A percentile compares a stretch with the other conserved stretches of the same genome.
phyloP scores from a whole-genome alignment of 2,329 filamentous ascomycete species.

The Fusarium sp. region DNA sequence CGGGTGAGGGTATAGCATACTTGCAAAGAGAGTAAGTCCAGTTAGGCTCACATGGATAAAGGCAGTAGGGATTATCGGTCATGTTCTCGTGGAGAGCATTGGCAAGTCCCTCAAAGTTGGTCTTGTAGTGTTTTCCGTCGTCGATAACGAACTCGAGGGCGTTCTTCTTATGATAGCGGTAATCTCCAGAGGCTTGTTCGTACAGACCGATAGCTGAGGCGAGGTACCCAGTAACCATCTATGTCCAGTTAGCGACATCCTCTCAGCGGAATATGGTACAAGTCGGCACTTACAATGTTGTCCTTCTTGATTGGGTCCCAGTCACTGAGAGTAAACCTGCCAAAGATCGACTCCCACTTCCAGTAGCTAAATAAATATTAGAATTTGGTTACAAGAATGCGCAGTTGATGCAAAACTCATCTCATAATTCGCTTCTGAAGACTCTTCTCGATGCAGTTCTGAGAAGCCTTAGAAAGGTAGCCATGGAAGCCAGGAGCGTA shows the following conservation, averaged over 20 bases:
- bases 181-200: neutral
- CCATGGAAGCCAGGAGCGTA: neutral
- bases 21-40: neutral
- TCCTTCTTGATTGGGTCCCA: neutral
- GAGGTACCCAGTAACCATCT: neutral
- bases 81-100: neutral
- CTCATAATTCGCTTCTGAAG: neutral
- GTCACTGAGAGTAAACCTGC: neutral
- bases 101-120: neutral
- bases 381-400: accelerated
- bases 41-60: neutral
- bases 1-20: neutral
- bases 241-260: accelerated
- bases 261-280: accelerated
- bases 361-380: neutral
- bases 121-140: neutral
- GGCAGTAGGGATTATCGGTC: neutral
- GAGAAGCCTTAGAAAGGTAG: neutral
- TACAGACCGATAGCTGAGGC: neutral
- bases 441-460: neutral
- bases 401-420: accelerated
- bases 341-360: neutral
- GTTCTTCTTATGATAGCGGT: neutral
- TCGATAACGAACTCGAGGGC: neutral
- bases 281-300: neutral